Conservation (phyloP, 352 stramenopile genomes). For the Phytophthora constricta region DNA sequence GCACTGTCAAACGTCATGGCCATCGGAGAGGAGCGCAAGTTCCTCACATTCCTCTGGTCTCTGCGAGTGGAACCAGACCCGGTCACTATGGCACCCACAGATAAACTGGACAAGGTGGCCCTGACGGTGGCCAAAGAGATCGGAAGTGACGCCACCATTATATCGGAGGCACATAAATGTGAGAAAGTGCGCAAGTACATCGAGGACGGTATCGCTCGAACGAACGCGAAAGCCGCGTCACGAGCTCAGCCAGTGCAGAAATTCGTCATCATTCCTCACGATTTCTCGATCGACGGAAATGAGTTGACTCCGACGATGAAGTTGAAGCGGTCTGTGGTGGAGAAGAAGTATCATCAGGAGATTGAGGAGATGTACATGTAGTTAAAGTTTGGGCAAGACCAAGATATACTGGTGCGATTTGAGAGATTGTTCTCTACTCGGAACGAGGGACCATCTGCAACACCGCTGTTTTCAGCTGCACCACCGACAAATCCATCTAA, state of each 20-base stretch:
- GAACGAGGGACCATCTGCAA: too few species aligned
- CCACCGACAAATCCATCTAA: too few species aligned
- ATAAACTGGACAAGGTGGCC: slow-evolving; percentile 77
- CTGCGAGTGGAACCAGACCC: slow-evolving; percentile 72
- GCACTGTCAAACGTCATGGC: slow-evolving; percentile 90
- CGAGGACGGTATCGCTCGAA: slow-evolving; percentile 65
- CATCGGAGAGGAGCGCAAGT: slow-evolving; percentile 92
- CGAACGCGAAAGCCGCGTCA: slow-evolving; percentile 60
- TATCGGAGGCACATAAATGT: slow-evolving; percentile 76
- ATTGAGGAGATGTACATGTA: slow-evolving; percentile 88
- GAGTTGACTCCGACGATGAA: slow-evolving; percentile 96
- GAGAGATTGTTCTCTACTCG: too few species aligned
- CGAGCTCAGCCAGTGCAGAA: slow-evolving; percentile 77
- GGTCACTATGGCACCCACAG: slow-evolving; percentile 55
- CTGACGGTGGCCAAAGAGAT: slow-evolving; percentile 72
- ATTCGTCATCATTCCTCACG: slow-evolving; percentile 72
- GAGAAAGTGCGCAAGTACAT: slow-evolving; percentile 83
- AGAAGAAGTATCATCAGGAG: slow-evolving; percentile 86
- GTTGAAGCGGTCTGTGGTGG: slow-evolving; percentile 89
- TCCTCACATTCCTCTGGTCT: slow-evolving; percentile 88
- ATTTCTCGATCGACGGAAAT: slow-evolving; percentile 89
- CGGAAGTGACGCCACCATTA: slow-evolving; percentile 69
- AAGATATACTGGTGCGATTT: too few species aligned
- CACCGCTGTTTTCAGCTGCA: too few species aligned
- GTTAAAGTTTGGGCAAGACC: too few species aligned